phyloP scores from a whole-genome alignment of 306 rosid genomes.

The Vigna angularis region DNA sequence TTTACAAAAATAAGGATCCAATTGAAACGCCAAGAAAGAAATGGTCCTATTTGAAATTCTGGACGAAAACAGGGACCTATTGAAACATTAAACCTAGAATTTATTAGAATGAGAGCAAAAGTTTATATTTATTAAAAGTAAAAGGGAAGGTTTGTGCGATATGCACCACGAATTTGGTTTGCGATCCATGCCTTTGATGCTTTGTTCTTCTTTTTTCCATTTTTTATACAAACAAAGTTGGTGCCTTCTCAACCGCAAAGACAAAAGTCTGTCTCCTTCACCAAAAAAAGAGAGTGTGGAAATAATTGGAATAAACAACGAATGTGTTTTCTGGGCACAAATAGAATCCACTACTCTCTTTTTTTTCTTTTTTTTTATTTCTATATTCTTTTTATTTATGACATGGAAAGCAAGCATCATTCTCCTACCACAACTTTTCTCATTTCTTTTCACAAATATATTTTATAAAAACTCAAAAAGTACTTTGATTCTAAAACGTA shows the following conservation, averaged over 20 bases:
- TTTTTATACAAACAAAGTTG: neutral
- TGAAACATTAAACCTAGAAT: too few relatives aligned
- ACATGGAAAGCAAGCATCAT: neutral
- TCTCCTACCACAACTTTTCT: neutral
- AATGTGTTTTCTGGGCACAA: neutral
- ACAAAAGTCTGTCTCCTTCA: neutral
- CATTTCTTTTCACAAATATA: too few relatives aligned
- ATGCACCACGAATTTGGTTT: constrained; percentile 15
- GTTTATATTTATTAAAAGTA: neutral
- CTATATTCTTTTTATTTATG: neutral
- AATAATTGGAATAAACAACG: neutral
- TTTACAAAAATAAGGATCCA: too few relatives aligned
- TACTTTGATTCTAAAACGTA: too few relatives aligned
- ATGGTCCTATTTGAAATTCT: too few relatives aligned
- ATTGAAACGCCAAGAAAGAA: too few relatives aligned
- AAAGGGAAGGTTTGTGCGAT: neutral
- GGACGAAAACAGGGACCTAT: too few relatives aligned
- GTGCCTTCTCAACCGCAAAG: constrained; percentile 29
- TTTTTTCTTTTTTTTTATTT: neutral
- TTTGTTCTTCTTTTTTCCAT: neutral
- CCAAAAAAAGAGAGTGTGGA: neutral
- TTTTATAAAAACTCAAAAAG: too few relatives aligned
- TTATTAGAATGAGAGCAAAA: neutral
- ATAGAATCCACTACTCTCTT: neutral
- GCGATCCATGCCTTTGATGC: neutral